phyloP scores from a whole-genome alignment of 2,329 filamentous ascomycete genomes.

The Orbilia javanica region DNA sequence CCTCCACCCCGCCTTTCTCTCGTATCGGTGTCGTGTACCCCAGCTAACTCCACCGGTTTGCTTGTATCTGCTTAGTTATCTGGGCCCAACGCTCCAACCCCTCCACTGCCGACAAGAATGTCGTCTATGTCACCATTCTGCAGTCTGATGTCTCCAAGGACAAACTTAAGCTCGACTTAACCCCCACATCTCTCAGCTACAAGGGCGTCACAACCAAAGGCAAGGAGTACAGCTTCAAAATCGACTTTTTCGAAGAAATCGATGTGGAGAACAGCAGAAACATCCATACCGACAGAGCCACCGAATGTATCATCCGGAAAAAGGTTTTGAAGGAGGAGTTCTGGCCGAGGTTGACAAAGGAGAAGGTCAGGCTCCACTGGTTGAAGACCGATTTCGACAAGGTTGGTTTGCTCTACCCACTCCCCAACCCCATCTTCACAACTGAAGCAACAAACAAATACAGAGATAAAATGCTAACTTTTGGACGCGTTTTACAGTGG shows the following conservation, averaged over 20 bases:
- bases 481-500: conserved; percentile 69
- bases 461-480: not conserved
- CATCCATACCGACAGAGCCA: conserved; percentile 87
- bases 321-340: conserved; percentile 94
- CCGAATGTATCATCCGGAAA: conserved; percentile 94
- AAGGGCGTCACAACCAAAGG: conserved; percentile 86
- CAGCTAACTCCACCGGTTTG: conserved; percentile 8
- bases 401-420: conserved; percentile 70
- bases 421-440: not conserved
- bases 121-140: conserved; percentile 91
- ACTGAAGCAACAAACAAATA: conserved; percentile 62
- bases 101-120: conserved; percentile 86
- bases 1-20: conserved; percentile 4
- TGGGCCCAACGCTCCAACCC: conserved; percentile 96
- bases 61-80: conserved; percentile 76
- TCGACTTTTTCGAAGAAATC: conserved; percentile 92
- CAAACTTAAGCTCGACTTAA: conserved; percentile 84
- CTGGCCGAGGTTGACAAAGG: conserved; percentile 96
- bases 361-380: conserved; percentile 89
- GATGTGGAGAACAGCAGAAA: conserved; percentile 85
- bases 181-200: conserved; percentile 82
- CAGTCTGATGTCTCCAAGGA: conserved; percentile 84
- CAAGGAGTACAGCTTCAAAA: conserved; percentile 80
- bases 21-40: not conserved
- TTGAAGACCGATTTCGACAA: conserved; percentile 99